Evolutionary conservation across 1,139 yeast genomes (phyloP).

Genomic region (Debaryomycetaceae sp.): DNA sequence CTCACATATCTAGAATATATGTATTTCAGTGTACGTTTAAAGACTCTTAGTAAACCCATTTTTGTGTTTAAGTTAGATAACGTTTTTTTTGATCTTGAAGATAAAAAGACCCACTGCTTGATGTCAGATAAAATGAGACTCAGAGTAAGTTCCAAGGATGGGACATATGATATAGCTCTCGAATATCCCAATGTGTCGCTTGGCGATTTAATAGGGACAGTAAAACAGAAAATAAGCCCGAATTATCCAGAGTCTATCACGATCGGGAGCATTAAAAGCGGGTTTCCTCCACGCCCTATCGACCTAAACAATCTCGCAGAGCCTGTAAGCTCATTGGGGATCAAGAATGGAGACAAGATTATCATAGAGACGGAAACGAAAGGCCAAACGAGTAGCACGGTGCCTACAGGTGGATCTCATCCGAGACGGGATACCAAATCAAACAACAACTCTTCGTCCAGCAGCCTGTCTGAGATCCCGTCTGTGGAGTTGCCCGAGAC

Average conservation of each 20-base stretch:
- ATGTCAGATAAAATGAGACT: constrained; percentile 18
- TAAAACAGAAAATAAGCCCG: not conserved
- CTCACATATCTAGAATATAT: not conserved
- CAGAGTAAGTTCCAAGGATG: constrained; percentile 19
- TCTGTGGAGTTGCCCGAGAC: constrained; percentile 19
- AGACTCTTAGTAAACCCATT: not conserved
- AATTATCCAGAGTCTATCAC: not conserved
- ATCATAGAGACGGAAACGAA: constrained; percentile 24
- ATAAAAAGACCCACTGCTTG: too few relatives aligned
- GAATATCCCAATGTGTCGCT: constrained; percentile 8
- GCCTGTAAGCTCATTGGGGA: constrained; percentile 36
- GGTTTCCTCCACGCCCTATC: constrained; percentile 59
- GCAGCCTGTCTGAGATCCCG: constrained; percentile 21
- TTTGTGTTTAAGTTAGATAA: too few relatives aligned
- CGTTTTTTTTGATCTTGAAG: too few relatives aligned
- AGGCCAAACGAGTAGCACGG: not conserved
- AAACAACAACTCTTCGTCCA: constrained; percentile 3
- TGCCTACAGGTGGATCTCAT: not conserved
- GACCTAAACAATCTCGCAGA: constrained; percentile 18
- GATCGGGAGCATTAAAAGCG: constrained; percentile 34
- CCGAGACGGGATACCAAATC: constrained; percentile 1
- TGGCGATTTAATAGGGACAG: constrained; percentile 14
- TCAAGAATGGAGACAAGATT: constrained; percentile 59
- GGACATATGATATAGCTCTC: constrained; percentile 14
- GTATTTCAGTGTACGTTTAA: not conserved